Conservation (phyloP, 192 early-diverging fungal species). For the Entomortierella chlamydospora region DNA sequence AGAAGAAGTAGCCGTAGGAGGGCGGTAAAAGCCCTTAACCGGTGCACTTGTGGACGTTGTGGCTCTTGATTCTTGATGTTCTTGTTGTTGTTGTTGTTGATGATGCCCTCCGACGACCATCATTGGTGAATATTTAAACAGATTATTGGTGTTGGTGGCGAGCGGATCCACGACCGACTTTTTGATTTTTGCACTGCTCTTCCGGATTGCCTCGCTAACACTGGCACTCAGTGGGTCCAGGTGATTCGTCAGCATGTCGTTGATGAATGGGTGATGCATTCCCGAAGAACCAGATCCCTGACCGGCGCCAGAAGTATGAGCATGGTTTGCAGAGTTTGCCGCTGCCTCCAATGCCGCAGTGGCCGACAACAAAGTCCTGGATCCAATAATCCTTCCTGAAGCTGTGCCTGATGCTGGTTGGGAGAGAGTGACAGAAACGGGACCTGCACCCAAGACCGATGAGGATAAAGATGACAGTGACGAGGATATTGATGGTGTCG, state of each 20-base stretch:
- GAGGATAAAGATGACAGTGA: constrained; percentile 18
- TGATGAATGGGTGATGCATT: constrained; percentile 21
- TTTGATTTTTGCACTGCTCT: constrained; percentile 40
- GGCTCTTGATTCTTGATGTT: not conserved
- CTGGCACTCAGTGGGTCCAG: constrained; percentile 38
- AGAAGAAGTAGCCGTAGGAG: constrained; percentile 6
- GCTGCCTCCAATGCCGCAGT: constrained; percentile 48
- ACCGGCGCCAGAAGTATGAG: not conserved
- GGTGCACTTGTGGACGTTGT: not conserved
- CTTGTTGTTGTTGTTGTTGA: too few species aligned
- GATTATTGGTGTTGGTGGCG: constrained; percentile 10
- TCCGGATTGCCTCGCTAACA: constrained; percentile 40
- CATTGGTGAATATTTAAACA: constrained; percentile 12
- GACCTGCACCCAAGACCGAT: not conserved
- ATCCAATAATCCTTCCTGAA: constrained; percentile 19
- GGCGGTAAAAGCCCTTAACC: not conserved
- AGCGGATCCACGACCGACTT: constrained; percentile 40
- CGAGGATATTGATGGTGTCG: not conserved
- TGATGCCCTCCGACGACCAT: not conserved
- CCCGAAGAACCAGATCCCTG: not conserved
- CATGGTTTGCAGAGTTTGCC: not conserved
- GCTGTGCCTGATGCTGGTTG: constrained; percentile 19
- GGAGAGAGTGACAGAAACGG: constrained; percentile 23
- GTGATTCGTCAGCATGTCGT: constrained; percentile 31
- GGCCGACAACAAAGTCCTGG: constrained; percentile 23